Percentiles rank a stretch among this genome's conserved stretches.
phyloP scores from a whole-genome alignment of 2,329 filamentous ascomycete species.

The Xylaria digitata region DNA sequence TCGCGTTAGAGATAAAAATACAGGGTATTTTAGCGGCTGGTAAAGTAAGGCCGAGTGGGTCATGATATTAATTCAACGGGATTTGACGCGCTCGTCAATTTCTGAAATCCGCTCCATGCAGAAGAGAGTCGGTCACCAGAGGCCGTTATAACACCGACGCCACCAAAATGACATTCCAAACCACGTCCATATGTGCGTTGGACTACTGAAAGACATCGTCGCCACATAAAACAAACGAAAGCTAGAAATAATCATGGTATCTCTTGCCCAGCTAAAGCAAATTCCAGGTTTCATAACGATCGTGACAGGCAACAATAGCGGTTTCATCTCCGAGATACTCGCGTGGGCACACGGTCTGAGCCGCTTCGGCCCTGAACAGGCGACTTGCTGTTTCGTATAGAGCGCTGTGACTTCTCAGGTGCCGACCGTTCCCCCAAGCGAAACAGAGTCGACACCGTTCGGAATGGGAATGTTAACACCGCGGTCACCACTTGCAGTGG shows the following conservation, averaged over 20 bases:
- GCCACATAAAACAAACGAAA: background rate
- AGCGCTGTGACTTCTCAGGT: constrained; percentile 46
- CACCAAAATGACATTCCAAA: constrained; percentile 1
- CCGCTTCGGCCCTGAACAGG: constrained; percentile 37
- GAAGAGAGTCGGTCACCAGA: background rate
- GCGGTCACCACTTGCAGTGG: constrained; percentile 56
- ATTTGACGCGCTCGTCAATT: constrained; percentile 1
- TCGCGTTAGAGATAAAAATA: background rate
- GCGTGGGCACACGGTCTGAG: constrained; percentile 45
- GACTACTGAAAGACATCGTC: background rate
- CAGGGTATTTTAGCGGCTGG: too few species aligned
- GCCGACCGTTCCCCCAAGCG: constrained; percentile 47
- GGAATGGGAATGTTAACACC: constrained; percentile 58
- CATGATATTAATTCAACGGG: background rate
- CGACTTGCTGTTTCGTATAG: constrained; percentile 39
- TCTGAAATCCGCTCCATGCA: background rate
- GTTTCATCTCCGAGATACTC: constrained; percentile 43
- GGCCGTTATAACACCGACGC: constrained; percentile 12
- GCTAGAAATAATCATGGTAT: constrained; percentile 22
- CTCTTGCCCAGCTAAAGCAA: background rate
- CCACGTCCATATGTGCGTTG: constrained; percentile 10
- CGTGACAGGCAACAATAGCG: background rate
- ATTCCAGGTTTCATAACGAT: constrained; percentile 6
- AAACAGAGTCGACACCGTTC: constrained; percentile 52
- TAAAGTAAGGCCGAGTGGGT: too few species aligned